phyloP scores from a whole-genome alignment of 2,329 filamentous ascomycete species.

The Fusarium papillatum region DNA sequence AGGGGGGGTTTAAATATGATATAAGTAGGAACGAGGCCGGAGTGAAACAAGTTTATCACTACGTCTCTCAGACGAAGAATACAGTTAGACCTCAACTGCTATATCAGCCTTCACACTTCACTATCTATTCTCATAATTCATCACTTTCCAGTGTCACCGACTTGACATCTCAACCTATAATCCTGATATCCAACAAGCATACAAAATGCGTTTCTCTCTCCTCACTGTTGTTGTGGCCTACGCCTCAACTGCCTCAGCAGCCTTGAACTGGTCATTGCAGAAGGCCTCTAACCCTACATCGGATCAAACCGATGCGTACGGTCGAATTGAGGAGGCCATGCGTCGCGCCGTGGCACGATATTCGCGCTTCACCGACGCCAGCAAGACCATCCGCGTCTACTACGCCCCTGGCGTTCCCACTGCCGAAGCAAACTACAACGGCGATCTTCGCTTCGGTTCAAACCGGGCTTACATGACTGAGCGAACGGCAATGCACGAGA shows the following conservation, averaged over 20 bases:
- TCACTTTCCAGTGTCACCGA: not conserved
- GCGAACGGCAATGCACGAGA: conserved; percentile 63
- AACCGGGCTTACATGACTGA: conserved; percentile 62
- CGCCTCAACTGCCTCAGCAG: conserved; percentile 50
- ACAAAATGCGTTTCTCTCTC: conserved; percentile 51
- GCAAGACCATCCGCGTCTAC: conserved; percentile 54
- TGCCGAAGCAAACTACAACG: conserved; percentile 60
- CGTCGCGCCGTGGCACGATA: conserved; percentile 55
- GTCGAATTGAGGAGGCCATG: conserved; percentile 59
- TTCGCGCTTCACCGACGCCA: conserved; percentile 48
- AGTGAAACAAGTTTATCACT: not conserved
- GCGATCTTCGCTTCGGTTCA: conserved; percentile 60
- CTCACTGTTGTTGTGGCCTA: conserved; percentile 45
- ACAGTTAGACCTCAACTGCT: not conserved
- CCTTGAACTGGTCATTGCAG: conserved; percentile 55
- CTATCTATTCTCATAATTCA: not conserved
- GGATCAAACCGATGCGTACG: conserved; percentile 59
- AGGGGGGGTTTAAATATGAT: conserved; percentile 2
- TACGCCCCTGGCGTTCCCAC: conserved; percentile 60
- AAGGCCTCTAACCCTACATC: conserved; percentile 54
- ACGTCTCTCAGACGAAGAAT: not conserved
- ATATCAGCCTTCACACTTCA: not conserved
- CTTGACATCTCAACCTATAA: not conserved
- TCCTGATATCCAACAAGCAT: not conserved
- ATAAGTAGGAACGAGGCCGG: not conserved